Evolutionary conservation across 2,329 filamentous ascomycete genomes (phyloP).

Genomic region (Cyanodermella asteris): DNA sequence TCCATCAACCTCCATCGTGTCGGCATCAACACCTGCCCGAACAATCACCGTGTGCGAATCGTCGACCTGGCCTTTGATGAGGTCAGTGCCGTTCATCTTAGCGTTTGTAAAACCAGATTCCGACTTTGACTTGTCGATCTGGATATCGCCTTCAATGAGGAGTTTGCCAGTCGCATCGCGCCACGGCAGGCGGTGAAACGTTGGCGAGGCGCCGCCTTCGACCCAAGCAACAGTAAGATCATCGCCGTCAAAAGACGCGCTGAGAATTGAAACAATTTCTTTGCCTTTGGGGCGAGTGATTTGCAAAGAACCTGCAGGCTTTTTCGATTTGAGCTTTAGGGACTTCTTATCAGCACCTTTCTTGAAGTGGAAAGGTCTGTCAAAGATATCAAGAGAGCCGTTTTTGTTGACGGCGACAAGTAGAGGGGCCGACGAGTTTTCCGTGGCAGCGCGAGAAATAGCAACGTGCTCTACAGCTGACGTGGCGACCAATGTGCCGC

Average conservation of each 20-base stretch:
- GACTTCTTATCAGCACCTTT: slow-evolving; percentile 19
- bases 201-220: slow-evolving; percentile 26
- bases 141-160: slow-evolving; percentile 21
- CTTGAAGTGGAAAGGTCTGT: slow-evolving; percentile 21
- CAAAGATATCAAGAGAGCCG: slow-evolving; percentile 27
- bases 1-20: slow-evolving; percentile 14
- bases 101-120: slow-evolving; percentile 22
- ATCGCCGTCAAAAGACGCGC: slow-evolving; percentile 22
- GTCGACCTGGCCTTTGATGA: slow-evolving; percentile 30
- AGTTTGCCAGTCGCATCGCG: slow-evolving; percentile 23
- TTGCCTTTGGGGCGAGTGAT: slow-evolving; percentile 20
- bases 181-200: slow-evolving; percentile 27
- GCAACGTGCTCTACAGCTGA: slow-evolving; percentile 20
- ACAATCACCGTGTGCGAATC: slow-evolving; percentile 34
- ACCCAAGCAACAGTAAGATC: slow-evolving; percentile 25
- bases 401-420: slow-evolving; percentile 25
- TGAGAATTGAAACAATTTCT: slow-evolving; percentile 20
- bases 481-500: slow-evolving; percentile 26
- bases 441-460: slow-evolving; percentile 12
- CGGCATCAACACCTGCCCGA: slow-evolving; percentile 23
- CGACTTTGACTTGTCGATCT: slow-evolving; percentile 22
- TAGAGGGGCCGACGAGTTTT: slow-evolving; percentile 19
- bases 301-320: slow-evolving; percentile 22
- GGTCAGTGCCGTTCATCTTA: slow-evolving; percentile 29
- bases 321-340: slow-evolving; percentile 22